Base-by-base conservation (phyloP, 169 alveolate species). In the Neospora caninum region DNA sequence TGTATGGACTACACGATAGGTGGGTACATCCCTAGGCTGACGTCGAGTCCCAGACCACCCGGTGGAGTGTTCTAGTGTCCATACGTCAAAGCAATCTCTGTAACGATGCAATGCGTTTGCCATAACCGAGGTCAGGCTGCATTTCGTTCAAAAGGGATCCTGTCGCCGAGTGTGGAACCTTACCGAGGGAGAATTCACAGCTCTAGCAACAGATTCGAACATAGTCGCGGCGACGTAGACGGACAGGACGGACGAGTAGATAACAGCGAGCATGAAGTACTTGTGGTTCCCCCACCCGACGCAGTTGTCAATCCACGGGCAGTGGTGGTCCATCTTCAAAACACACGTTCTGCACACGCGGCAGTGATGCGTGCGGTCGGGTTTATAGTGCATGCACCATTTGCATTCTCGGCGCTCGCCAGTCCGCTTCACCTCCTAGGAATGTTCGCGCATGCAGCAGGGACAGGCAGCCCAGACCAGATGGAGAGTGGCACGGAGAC, bases 361-460 rank as follows among this genome's bases (percentile, higher is more conserved):
- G 94, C 99, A 98, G 96, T 98, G 99, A 78, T 98, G 98, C 38
- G 98, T 94, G 42, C 99, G 94, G 93, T 98, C 99, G 1, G 99
- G 99, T 91, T 98, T 98, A 94, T 97, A 98, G 92, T 39, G 96
- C 93, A 96, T 97, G 91, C 99, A 98, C 96, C 97, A 97, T 67
- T 98, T 95, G 95, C 99, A 98, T 95, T 97, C 97, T 92, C 99
- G 95, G 64, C 99, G 97, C 97, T 91, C 93, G 20, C 96, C 96
- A 41, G 80, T 41, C 94, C 99, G 97, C 92, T 98, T 97, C 88
- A 98, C 99, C 84, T 99, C 99, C 94, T 99, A 99, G 27, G 41
- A 6, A 69, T 69, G 9, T n/a, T 25, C 80, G 38, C 80, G 38
- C 80, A 29, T 69, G 58, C 58, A 9, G 29, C 80, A 69, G 80